phyloP scores from a whole-genome alignment of 441 rosid genomes.

The California macrophylla region DNA sequence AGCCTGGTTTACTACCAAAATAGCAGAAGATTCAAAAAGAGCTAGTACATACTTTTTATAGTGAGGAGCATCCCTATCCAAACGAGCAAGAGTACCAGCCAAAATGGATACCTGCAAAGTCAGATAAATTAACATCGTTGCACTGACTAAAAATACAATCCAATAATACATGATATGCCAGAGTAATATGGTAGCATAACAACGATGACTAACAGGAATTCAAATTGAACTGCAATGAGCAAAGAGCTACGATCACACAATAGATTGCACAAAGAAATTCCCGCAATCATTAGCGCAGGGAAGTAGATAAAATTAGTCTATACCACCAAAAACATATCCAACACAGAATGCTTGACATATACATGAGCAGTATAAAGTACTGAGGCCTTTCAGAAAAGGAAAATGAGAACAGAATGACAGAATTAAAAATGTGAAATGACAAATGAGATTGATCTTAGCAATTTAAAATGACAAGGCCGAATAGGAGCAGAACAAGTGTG shows the following conservation, averaged over 20 bases:
- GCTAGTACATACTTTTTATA: conserved; percentile 54
- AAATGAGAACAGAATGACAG: background rate
- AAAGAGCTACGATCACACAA: background rate
- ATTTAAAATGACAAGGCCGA: background rate
- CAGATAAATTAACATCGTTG: conserved; percentile 16
- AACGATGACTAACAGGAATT: background rate
- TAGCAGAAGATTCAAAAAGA: conserved; percentile 6
- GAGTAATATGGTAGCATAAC: background rate
- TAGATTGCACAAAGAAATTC: background rate
- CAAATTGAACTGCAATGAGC: background rate
- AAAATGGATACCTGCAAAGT: conserved; percentile 79
- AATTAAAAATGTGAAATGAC: background rate
- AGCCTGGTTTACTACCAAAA: background rate
- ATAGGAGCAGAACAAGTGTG: background rate
- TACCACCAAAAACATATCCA: background rate
- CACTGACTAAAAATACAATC: background rate
- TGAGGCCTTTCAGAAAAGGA: background rate
- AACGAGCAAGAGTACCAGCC: conserved; percentile 93
- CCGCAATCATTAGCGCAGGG: background rate
- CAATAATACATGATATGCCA: background rate
- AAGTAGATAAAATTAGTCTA: background rate
- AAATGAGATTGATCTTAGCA: background rate
- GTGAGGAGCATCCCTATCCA: conserved; percentile 92
- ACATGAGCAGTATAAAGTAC: background rate
- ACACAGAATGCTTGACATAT: background rate